phyloP scores from a whole-genome alignment of 2,329 filamentous ascomycete species.

The Chaetoscypha palmicola region DNA sequence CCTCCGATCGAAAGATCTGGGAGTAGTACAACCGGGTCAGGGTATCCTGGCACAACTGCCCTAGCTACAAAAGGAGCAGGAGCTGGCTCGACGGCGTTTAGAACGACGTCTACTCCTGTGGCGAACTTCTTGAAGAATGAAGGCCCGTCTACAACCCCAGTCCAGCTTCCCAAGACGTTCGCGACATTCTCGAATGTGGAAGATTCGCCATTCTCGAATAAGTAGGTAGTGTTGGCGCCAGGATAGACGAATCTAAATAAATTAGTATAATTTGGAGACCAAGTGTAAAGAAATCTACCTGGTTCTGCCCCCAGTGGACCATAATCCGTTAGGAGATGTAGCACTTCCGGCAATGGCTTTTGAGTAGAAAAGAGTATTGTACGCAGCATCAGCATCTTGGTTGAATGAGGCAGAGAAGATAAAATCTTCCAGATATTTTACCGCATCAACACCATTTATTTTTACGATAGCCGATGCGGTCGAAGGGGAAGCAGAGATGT shows the following conservation, averaged over 20 bases:
- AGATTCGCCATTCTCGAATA: conserved; percentile 35
- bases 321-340: conserved; percentile 29
- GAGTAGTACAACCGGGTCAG: conserved; percentile 20
- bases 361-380: conserved; percentile 37
- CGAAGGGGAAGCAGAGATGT: conserved; percentile 37
- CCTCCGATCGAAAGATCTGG: conserved; percentile 24
- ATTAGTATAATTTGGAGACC: neutral
- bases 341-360: conserved; percentile 24
- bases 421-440: conserved; percentile 41
- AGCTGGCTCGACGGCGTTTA: neutral
- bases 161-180: conserved; percentile 31
- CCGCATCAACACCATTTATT: conserved; percentile 51
- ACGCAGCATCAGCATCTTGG: conserved; percentile 36
- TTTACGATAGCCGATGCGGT: conserved; percentile 41
- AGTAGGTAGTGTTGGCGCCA: conserved; percentile 34
- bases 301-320: conserved; percentile 32
- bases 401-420: conserved; percentile 32
- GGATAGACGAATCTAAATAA: conserved; percentile 32
- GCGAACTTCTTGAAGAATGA: conserved; percentile 25
- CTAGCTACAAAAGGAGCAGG: conserved; percentile 3
- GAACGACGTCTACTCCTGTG: conserved; percentile 9
- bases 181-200: conserved; percentile 31
- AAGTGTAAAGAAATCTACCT: conserved; percentile 21
- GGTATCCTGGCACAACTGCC: conserved; percentile 22
- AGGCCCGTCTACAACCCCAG: conserved; percentile 25